Conservation (phyloP, 2,329 filamentous ascomycete species). For the Aurifilum marmelostoma region DNA sequence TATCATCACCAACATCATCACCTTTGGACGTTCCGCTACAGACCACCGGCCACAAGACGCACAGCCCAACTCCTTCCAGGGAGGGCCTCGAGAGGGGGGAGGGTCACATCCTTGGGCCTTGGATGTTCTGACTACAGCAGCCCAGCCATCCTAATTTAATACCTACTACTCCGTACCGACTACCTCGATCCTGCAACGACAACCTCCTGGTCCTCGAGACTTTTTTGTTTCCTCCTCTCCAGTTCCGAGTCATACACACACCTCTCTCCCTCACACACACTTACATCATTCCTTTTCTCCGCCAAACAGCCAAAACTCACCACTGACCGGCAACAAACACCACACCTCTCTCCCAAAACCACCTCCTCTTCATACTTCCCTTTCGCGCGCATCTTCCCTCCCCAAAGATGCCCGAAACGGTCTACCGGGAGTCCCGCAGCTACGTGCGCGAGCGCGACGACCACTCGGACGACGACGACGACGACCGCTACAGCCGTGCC, state of each 20-base stretch:
- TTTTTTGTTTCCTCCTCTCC: background rate
- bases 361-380: background rate
- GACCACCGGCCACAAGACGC: too few species aligned
- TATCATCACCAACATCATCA: too few species aligned
- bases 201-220: background rate
- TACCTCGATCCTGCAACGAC: too few species aligned
- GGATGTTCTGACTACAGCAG: slow-evolving; percentile 4
- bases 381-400: slow-evolving; percentile 13
- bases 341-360: background rate
- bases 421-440: slow-evolving; percentile 41
- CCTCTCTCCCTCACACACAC: slow-evolving; percentile 4
- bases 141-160: slow-evolving; percentile 29
- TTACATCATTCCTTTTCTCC: slow-evolving; percentile 11
- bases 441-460: slow-evolving; percentile 38
- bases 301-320: background rate
- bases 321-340: background rate
- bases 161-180: background rate
- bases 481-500: slow-evolving; percentile 47
- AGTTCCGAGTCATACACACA: background rate
- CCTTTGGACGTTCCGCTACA: too few species aligned
- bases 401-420: slow-evolving; percentile 35
- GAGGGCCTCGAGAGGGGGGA: background rate
- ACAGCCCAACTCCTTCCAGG: too few species aligned
- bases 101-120: background rate
- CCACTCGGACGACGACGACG: slow-evolving; percentile 49